phyloP scores from a whole-genome alignment of 495 filamentous ascomycete species.

The Bacidia gigantensis region DNA sequence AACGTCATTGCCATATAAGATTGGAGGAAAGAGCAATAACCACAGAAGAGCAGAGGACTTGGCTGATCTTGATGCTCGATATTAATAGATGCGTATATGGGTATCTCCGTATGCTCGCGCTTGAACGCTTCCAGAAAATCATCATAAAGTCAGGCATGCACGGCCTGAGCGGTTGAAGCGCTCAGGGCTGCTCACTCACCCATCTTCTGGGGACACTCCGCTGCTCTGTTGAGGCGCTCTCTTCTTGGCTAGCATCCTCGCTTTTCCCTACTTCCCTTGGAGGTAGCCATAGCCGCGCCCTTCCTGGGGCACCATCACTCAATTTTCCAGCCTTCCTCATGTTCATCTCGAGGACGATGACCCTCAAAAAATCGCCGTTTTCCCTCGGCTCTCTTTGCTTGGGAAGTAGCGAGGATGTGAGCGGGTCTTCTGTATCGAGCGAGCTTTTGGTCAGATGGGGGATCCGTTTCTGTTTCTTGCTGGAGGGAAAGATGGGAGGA shows the following conservation, averaged over 20 bases:
- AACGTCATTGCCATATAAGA: too few species aligned
- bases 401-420: slow-evolving; percentile 20
- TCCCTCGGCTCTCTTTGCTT: slow-evolving; percentile 83
- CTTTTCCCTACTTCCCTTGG: slow-evolving; percentile 42
- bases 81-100: background rate
- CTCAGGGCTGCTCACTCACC: background rate
- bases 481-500: slow-evolving; percentile 14
- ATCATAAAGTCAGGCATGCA: background rate
- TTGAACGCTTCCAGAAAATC: background rate
- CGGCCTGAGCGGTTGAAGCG: background rate
- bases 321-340: slow-evolving; percentile 90
- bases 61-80: too few species aligned
- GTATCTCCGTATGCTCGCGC: background rate
- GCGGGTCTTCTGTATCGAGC: slow-evolving; percentile 5
- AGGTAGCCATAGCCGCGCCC: slow-evolving; percentile 76
- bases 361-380: slow-evolving; percentile 84
- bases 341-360: slow-evolving; percentile 93
- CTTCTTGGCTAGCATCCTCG: background rate
- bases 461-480: background rate
- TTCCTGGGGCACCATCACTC: slow-evolving; percentile 66
- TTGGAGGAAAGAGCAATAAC: too few species aligned
- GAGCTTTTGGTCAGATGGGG: background rate
- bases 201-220: background rate
- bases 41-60: too few species aligned
- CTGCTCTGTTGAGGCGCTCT: background rate